phyloP scores from a whole-genome alignment of 2,329 filamentous ascomycete species.

The Botrytis fragariae region DNA sequence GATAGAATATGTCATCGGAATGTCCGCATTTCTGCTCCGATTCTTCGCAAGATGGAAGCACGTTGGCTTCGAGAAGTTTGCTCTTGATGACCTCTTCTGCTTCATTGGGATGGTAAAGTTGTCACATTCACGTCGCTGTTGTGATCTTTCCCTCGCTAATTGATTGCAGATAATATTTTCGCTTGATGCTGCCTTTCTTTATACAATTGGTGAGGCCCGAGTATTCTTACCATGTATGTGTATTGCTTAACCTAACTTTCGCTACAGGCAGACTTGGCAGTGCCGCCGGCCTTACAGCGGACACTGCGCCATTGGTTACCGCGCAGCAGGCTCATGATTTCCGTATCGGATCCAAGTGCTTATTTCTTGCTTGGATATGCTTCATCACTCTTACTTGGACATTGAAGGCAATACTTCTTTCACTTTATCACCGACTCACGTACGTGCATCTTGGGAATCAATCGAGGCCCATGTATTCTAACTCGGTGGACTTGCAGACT shows the following conservation, averaged over 20 bases:
- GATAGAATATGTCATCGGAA: neutral
- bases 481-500: neutral
- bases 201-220: neutral
- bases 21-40: neutral
- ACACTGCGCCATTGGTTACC: neutral
- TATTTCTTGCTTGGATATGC: constrained; percentile 5
- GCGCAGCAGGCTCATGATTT: neutral
- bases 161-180: neutral
- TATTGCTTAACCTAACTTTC: neutral
- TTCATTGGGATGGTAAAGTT: neutral
- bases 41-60: constrained; percentile 6
- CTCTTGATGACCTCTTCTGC: neutral
- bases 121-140: neutral
- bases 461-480: neutral
- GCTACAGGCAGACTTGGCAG: neutral
- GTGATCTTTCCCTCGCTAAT: neutral
- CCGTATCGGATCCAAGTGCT: neutral
- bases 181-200: neutral
- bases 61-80: constrained; percentile 1
- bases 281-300: neutral
- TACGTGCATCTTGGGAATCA: neutral
- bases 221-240: neutral
- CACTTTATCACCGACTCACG: neutral
- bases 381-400: constrained; percentile 5
- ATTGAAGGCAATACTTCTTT: constrained; percentile 4